These are phyloP conservation scores for Metarhizium rileyi DNA, from an alignment of 2,329 filamentous ascomycete genomes.

Conservation along the genomic window DNA sequence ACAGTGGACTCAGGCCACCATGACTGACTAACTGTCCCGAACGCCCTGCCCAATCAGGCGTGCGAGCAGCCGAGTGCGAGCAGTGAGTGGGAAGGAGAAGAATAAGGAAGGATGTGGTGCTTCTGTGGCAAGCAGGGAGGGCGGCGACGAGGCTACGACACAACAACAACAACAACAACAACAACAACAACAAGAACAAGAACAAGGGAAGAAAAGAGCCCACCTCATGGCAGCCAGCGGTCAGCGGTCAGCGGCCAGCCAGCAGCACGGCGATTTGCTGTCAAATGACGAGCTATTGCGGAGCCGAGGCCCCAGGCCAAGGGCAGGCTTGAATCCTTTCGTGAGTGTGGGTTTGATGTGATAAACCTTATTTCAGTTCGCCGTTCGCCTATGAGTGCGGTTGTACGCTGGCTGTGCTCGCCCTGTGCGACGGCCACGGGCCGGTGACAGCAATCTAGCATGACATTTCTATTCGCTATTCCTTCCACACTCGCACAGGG, in stretches of 20 bases:
- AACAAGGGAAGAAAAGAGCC: background rate
- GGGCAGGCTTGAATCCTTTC: background rate
- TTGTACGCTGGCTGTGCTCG: background rate
- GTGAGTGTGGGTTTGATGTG: background rate
- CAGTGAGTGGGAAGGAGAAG: background rate
- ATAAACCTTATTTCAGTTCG: background rate
- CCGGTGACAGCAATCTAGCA: background rate
- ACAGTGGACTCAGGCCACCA: background rate
- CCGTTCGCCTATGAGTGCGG: background rate
- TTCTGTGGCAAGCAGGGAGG: background rate
- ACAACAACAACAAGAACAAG: background rate
- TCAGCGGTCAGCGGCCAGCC: background rate
- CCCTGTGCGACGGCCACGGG: background rate
- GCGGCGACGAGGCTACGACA: background rate
- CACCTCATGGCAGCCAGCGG: background rate
- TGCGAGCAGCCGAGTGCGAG: background rate
- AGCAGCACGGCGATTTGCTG: background rate
- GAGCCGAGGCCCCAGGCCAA: background rate
- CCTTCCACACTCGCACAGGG: too few species aligned
- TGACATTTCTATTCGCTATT: too few species aligned
- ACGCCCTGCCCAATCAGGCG: constrained; percentile 6
- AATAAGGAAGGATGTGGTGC: too few species aligned
- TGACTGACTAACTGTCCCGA: background rate
- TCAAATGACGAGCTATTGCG: background rate
- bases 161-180: background rate